phyloP scores from a whole-genome alignment of 139 green algal species.

The Micractinium sp. region DNA sequence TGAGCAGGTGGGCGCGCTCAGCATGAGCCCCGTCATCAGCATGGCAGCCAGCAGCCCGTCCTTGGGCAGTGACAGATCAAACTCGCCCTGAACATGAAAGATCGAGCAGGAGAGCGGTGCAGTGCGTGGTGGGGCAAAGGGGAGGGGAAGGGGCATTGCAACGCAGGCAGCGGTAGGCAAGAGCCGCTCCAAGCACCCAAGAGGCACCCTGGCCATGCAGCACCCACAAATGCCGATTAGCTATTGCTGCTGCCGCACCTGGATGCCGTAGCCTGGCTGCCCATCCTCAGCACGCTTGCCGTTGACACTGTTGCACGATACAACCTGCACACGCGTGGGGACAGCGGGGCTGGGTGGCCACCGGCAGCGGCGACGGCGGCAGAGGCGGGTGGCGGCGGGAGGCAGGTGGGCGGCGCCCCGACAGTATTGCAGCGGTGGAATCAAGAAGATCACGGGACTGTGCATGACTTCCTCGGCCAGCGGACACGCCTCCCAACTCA shows the following conservation, averaged over 20 bases:
- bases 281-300: background rate
- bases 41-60: constrained; percentile 14
- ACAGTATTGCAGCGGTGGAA: too few relatives aligned
- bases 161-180: background rate
- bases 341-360: too few relatives aligned
- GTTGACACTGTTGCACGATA: constrained; percentile 16
- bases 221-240: too few relatives aligned
- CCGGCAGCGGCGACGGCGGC: background rate
- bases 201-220: too few relatives aligned
- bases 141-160: background rate
- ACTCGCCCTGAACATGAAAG: constrained; percentile 15
- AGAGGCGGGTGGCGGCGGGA: background rate
- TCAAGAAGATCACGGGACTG: too few relatives aligned
- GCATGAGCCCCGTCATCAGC: constrained; percentile 20
- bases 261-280: constrained; percentile 8
- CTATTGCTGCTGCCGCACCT: background rate
- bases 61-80: background rate
- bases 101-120: background rate
- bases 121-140: background rate
- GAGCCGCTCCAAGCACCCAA: too few relatives aligned
- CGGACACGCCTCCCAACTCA: background rate
- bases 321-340: background rate
- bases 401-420: background rate
- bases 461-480: too few relatives aligned
- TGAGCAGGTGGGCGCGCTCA: background rate